Base-by-base conservation (phyloP, 805 yeast species). In the Lipomyces anomalus region DNA sequence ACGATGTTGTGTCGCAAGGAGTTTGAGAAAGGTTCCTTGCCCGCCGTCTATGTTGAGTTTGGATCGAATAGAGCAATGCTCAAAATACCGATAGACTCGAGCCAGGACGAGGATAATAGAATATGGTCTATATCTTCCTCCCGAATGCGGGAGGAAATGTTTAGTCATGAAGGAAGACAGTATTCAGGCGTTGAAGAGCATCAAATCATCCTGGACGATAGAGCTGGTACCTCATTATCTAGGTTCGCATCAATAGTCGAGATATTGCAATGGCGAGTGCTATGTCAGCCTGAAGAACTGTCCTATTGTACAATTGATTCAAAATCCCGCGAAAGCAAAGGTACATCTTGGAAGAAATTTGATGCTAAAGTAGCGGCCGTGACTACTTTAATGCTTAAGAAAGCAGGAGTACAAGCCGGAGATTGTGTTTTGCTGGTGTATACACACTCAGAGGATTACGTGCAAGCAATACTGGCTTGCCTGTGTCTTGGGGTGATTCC, bases 381-480 rank as follows among this genome's bases (percentile, higher is more conserved):
- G 23, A 78, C 89, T 42, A 69, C 75, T 4, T 79, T 83, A 59
- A 73, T 92, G 43, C 69, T 81, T 29, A 83, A 76, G 36, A 89
- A 85, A 63, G 74, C 78, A 1, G 68, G 73, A 2, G 61, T 86
- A 37, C 72, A 67, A 43, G 71, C 84, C 2, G 95, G 95, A 0
- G 84, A 83, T 43, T 69, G 73, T 52, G 90, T 87, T 3, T 72
- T 88, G 2, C 67, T 92, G 57, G 81, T 88, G 81, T 88, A 86
- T 61, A 82, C 95, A 0, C 75, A 90, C 38, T 79, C 88, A 1
- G 95, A 89, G 46, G 97, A 92, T 50, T 90, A 78, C 59, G 77
- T 82, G 4, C 78, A 86, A 23, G 86, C 95, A 1, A 70, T 88
- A 1, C 79, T 80, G 63, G 97, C 98, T 0, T 90, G 97, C 61